These are phyloP conservation scores for Golubevia sp. DNA, from an alignment of 1,284 basidiomycete genomes.

Conservation along the genomic window DNA sequence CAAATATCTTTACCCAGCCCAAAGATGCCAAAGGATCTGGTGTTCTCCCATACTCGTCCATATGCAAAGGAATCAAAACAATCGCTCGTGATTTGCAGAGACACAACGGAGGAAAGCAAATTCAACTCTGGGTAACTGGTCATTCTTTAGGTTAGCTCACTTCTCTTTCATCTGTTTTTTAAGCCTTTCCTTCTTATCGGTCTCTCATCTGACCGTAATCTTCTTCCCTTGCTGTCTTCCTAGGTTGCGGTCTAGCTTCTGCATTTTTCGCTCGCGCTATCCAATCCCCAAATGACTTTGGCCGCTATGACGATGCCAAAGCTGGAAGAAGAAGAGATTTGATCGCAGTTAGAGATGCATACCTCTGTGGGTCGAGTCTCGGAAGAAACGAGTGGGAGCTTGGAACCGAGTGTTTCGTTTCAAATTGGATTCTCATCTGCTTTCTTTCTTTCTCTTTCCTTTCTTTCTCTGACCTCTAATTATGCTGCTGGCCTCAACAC, in stretches of 20 bases:
- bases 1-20: constrained; percentile 22
- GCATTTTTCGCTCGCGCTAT: constrained; percentile 24
- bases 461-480: too few relatives aligned
- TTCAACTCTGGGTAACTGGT: too few relatives aligned
- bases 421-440: too few relatives aligned
- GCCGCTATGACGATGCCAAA: constrained; percentile 10
- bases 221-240: constrained; percentile 24
- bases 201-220: constrained; percentile 13
- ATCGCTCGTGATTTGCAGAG: constrained; percentile 18
- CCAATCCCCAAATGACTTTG: constrained; percentile 25
- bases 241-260: constrained; percentile 25
- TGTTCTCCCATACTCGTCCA: constrained; percentile 23
- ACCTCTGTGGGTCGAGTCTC: too few relatives aligned
- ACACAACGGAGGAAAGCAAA: too few relatives aligned
- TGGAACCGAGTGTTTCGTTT: too few relatives aligned
- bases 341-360: constrained; percentile 25
- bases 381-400: too few relatives aligned
- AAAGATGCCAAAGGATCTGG: constrained; percentile 3
- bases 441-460: too few relatives aligned
- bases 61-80: constrained; percentile 16
- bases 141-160: too few relatives aligned
- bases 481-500: too few relatives aligned
- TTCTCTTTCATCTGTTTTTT: too few relatives aligned
- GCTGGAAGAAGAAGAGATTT: constrained; percentile 16
- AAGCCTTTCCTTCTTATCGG: too few relatives aligned